Evolutionary conservation across 768 basidiomycete species (phyloP), one percentile per base, ranked within the genome.

Genomic region (Hygrophorus russula): DNA sequence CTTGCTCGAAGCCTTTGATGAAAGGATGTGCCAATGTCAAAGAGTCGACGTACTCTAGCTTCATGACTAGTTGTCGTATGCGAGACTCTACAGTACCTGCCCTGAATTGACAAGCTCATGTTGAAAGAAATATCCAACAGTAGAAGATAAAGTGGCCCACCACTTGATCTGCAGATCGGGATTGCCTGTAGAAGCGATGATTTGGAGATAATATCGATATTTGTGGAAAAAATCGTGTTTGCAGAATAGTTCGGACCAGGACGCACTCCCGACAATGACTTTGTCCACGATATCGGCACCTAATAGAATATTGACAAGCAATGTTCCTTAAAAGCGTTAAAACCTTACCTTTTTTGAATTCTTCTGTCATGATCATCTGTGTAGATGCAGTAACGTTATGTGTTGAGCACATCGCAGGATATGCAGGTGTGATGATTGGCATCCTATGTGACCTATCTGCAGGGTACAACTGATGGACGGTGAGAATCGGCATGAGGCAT

Each of bases 341-440:
- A 34, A 11, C 20, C 51, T 5, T 18, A 85, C 92, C 92, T 71
- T 84, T 80, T 67, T 90, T 86, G 60, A 97, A 92, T 56, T 99
- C 96, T 52, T 89, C 82, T 0, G 86, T 93, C 71, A 96, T 91
- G 43, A 99, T 87, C 72, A 84, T 81, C 63, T 96, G 90, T 4
- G 94, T 98, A 7, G 92, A 96, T 34, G 78, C 76, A 41, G 91
- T 92, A 47, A 98, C 93, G 54, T 98, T 99, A 66, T 99, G 96
- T 13, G 96, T 99, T 18, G 94, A 79, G 60, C 94, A 98, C 94
- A 99, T 99, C 5, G 94, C 82, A 36, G 96, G 96, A 63, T 97
- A 99, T 9, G 96, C 93, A 2, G 96, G 96, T 1, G 96, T 99
- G 53, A 99, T 98, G 56, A 99, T 97, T 10, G 96, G 96, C 96